Base-by-base conservation (phyloP, 257 asterid species). In the Perilla frutescens region DNA sequence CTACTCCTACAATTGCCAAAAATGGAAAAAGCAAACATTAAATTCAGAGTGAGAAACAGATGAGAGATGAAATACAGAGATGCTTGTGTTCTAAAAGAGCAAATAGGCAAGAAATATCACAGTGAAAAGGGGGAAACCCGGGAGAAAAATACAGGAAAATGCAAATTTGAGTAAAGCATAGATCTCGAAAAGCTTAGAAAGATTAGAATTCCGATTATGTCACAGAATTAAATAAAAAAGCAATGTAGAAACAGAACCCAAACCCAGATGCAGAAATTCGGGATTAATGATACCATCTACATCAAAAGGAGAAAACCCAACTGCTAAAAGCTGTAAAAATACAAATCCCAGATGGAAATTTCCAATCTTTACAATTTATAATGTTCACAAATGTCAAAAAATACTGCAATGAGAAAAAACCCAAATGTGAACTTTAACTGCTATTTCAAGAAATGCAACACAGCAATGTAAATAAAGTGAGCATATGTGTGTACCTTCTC, bases 131-230 rank as follows among this genome's bases (percentile, higher is more conserved):
- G 75, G 37, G 31, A 15, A 47, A 67, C 10, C 7, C 6, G 1
- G 26, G 26, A 20, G 43, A 70, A 59, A n/a, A 62, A 15, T 43
- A 31, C 2, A 55, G 20, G 11, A 60, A 34, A 68, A 70, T 59
- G 34, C 13, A 43, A 59, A 70, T 58, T 10, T n/a, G 47, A 80
- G 59, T 44, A 55, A 47, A 54, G 60, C 51, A 56, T 62, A 80
- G 83, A 82, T 85, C 85, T 82, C 75, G 62, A 74, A 80, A 81
- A 73, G 79, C 4, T 67, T 36, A 54, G 44, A 49, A 70, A 49
- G 49, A 63, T 66, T 29, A 64, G 15, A 54, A 72, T 50, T 62
- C 29, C 54, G 15, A 34, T 36, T 7, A 58, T 55, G 32, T 45
- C 41, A 72, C 54, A 51, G 37, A 4, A 40, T 45, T 26, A 64